Evolutionary conservation across 2,329 filamentous ascomycete genomes (phyloP).

Genomic region (Orbilia quercus): DNA sequence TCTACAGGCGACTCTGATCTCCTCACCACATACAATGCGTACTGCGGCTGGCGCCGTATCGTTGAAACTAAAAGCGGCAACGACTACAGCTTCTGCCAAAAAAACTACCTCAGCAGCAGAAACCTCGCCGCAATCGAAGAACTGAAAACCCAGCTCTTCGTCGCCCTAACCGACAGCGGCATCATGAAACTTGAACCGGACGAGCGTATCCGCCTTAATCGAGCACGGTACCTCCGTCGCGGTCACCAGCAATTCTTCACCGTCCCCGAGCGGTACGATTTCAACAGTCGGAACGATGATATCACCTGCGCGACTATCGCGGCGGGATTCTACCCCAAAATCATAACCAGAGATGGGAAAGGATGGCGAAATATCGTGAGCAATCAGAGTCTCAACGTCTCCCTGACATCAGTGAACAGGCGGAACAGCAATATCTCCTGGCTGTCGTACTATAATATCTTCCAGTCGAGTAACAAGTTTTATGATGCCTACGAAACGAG

Average conservation of each 20-base stretch:
- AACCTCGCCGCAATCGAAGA: conserved; percentile 93
- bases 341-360: conserved; percentile 84
- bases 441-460: conserved; percentile 96
- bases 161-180: conserved; percentile 84
- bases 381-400: conserved; percentile 87
- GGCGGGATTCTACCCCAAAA: conserved; percentile 95
- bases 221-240: conserved; percentile 63
- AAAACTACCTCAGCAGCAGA: conserved; percentile 91
- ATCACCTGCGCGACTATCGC: conserved; percentile 85
- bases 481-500: conserved; percentile 93
- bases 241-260: conserved; percentile 76
- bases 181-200: conserved; percentile 79
- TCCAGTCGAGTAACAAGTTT: conserved; percentile 82
- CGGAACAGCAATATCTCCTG: conserved; percentile 73
- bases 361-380: conserved; percentile 91
- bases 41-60: conserved; percentile 85
- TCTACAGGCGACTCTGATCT: conserved; percentile 82
- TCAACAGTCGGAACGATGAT: conserved; percentile 81
- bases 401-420: conserved; percentile 90
- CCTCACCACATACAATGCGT: conserved; percentile 92
- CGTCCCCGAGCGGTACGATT: conserved; percentile 79
- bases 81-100: conserved; percentile 90
- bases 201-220: conserved; percentile 76
- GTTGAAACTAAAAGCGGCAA: conserved; percentile 76
- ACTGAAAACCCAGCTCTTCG: conserved; percentile 88